Percentiles rank a stretch among this genome's conserved stretches.
Evolutionary conservation across 148 eudicot species (phyloP).

Genomic region (Suaeda aralocaspica): DNA sequence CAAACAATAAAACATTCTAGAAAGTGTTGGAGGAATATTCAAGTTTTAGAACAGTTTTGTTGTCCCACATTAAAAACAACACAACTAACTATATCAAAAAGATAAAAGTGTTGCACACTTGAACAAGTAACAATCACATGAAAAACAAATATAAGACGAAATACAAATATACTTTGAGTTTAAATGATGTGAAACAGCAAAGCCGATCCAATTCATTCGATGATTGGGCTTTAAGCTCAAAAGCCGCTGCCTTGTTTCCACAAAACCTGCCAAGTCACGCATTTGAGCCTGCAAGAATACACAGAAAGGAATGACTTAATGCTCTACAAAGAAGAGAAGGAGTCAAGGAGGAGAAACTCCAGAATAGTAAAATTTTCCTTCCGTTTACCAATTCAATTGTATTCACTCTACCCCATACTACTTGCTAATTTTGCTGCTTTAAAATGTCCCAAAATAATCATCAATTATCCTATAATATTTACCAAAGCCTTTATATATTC

Average conservation of each 20-base stretch:
- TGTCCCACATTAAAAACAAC: too few relatives aligned
- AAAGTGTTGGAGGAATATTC: neutral
- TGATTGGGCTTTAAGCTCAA: conserved; percentile 95
- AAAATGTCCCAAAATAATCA: neutral
- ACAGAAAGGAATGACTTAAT: neutral
- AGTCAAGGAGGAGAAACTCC: neutral
- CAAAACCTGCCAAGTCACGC: conserved; percentile 95
- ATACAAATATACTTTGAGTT: conserved; percentile 57
- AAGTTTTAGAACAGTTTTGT: neutral
- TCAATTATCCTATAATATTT: neutral
- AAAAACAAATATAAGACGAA: conserved; percentile 1
- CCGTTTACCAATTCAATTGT: neutral
- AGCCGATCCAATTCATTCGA: conserved; percentile 99
- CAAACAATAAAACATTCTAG: neutral
- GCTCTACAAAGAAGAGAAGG: neutral
- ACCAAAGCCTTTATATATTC: neutral
- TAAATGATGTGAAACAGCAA: conserved; percentile 88
- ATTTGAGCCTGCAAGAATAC: conserved; percentile 74
- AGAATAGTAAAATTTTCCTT: neutral
- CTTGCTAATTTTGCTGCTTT: neutral
- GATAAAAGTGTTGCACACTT: neutral
- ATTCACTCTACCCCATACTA: neutral
- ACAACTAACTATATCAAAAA: neutral
- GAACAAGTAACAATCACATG: neutral
- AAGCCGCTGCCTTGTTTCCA: conserved; percentile 95